phyloP scores from a whole-genome alignment of 805 yeast species.

The Suhomyces sp. region DNA sequence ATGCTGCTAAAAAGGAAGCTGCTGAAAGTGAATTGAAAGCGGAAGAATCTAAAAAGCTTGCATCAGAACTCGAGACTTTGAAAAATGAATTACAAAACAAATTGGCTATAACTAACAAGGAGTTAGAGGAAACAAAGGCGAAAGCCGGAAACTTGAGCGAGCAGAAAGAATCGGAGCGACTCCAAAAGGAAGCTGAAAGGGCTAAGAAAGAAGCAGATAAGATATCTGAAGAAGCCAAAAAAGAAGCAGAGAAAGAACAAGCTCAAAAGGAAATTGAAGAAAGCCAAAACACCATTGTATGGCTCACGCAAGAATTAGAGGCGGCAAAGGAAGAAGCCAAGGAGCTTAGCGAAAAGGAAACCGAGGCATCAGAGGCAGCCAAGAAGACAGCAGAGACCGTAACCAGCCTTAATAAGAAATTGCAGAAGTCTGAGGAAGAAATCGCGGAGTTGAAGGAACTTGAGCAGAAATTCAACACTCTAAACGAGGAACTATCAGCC shows the following conservation, averaged over 20 bases:
- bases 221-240: constrained; percentile 1
- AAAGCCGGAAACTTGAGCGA: constrained; percentile 1
- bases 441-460: constrained; percentile 1
- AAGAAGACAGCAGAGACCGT: not conserved
- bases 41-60: not conserved
- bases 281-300: too few species aligned
- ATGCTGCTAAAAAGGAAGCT: too few species aligned
- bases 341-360: constrained; percentile 4
- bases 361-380: not conserved
- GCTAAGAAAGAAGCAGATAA: not conserved
- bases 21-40: not conserved
- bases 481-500: not conserved
- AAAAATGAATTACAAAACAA: not conserved
- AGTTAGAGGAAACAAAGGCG: not conserved
- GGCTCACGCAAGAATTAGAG: not conserved
- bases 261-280: not conserved
- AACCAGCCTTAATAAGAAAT: not conserved
- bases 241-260: not conserved
- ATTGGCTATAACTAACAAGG: not conserved
- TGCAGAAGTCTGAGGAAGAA: not conserved
- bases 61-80: not conserved
- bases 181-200: constrained; percentile 4
- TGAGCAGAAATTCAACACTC: not conserved
- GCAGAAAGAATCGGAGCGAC: constrained; percentile 6
- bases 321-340: constrained; percentile 6